Evolutionary conservation across 352 stramenopile genomes (phyloP), one percentile per base, ranked within the genome.

Genomic region (Lagenidium sp.): DNA sequence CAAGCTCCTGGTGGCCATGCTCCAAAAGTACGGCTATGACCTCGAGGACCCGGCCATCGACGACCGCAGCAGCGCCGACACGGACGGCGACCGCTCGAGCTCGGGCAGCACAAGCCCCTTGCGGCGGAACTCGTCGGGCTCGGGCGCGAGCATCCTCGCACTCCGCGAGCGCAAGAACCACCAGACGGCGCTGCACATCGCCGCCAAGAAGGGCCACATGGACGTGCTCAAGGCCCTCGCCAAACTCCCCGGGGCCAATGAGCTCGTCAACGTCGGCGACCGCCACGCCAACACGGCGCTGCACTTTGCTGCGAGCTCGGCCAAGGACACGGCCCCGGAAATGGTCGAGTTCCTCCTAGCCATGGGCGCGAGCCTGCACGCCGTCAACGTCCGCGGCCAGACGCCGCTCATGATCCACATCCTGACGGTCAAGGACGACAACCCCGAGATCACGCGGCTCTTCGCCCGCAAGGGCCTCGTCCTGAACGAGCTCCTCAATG

Each of bases 11-110:
- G 85, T 90, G 47, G 65, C 69, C 22, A 92, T 73, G 54, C 60
- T 92, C 28, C 76, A 92, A 49, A 89, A 89, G 44, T 82, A 86
- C 56, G 80, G 80, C 42, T 92, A 92, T 57, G 74, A 92, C 51
- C 55, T 92, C 21, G 55, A 65, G 21, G 53, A 66, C 36, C 32
- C 50, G 10, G 46, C 40, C 30, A n/a, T 26, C 25, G 48, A 65
- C 15, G 48, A 57, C 41, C 39, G 47, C 36, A 45, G 39, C 23
- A 53, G 43, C 37, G 30, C 46, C 30, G 36, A 44, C 29, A 41
- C 30, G 20, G 55, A 45, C 7, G 58, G 56, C 36, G 69, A 61
- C 13, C 64, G 60, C 36, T 60, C 60, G 6, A 46, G 53, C 22
- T 59, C 63, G 18, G 60, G 57, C 31, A 63, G 51, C 8, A n/a